Evolutionary conservation across 306 rosid genomes (phyloP), one percentile per base, ranked within the genome.

Genomic region (Macrotyloma uniflorum): DNA sequence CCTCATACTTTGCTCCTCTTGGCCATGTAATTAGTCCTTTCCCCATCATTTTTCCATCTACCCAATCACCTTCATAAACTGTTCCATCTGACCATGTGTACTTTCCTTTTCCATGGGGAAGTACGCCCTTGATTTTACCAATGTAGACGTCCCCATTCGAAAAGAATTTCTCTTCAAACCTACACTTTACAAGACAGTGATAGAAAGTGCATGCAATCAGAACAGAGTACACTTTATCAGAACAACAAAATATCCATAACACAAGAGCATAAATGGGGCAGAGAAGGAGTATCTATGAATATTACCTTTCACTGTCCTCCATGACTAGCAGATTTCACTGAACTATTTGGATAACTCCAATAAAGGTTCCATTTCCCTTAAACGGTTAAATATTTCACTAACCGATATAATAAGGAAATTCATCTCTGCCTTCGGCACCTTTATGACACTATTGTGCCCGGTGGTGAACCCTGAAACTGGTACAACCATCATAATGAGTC

Each of bases 51-150:
- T 91, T 91, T 66, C 98, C 99, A 42, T 81, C 88, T 68, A 85
- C 86, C 98, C 98, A 96, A 50, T 90, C 98, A 23, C 99, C 99
- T 43, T 91, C 93, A 40, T 91, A 96, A 24, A 84, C 81, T 5
- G 98, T 87, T 77, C 96, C 91, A 74, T 90, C 88, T 42, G 84
- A 85, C 99, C 99, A 96, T 49, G 80, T 85, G 76, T 96, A 96
- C 74, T 86, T 93, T 55, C 97, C 99, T 26, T 87, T 90, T 36
- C 96, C 98, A 74, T 91, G 89, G 76, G 97, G 97, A 50, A 90
- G 82, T 57, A 67, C 22, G 73, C 86, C 89, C 80, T 81, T 85
- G 72, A 83, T 85, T 42, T 82, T 76, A 66, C 99, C 98, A 45
- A 72, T 51, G 72, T 88, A 91, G 70, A 59, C 73, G 74, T 95